A percentile compares a stretch with the other conserved stretches of the same genome.
phyloP scores from a whole-genome alignment of 495 filamentous ascomycete species.

The Xylaria intraflava region DNA sequence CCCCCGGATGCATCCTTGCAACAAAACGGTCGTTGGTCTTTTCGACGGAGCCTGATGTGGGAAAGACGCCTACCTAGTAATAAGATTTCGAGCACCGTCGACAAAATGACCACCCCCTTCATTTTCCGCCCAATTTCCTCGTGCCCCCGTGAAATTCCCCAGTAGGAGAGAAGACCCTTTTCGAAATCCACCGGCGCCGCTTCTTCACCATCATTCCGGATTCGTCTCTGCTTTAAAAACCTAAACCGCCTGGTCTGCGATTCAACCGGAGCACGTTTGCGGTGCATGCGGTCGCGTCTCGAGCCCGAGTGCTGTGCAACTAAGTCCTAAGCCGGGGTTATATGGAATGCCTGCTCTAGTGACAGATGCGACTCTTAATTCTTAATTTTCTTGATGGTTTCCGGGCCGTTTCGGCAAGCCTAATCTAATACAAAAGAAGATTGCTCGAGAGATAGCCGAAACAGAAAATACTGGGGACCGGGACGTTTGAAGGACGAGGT shows the following conservation, averaged over 20 bases:
- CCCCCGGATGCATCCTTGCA: slow-evolving; percentile 4
- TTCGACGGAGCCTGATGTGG: neutral
- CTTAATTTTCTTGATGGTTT: neutral
- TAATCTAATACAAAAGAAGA: neutral
- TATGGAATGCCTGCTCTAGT: neutral
- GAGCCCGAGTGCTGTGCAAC: neutral
- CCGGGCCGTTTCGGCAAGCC: neutral
- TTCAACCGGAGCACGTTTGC: neutral
- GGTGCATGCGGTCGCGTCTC: neutral
- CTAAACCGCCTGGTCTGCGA: neutral
- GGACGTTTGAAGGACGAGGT: neutral
- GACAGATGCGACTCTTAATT: neutral
- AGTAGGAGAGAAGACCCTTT: neutral
- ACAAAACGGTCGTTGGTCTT: neutral
- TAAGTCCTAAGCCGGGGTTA: neutral
- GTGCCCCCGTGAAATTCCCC: neutral
- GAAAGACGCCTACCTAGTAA: neutral
- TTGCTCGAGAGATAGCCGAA: neutral
- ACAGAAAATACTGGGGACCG: neutral
- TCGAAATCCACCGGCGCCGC: neutral
- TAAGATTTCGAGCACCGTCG: slow-evolving; percentile 1
- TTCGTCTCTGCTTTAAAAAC: neutral
- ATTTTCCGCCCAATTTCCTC: neutral
- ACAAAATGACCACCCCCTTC: slow-evolving; percentile 1
- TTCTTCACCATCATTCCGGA: neutral